Conservation (phyloP, 768 basidiomycete genomes). For the Rossbeevera mucosa region DNA sequence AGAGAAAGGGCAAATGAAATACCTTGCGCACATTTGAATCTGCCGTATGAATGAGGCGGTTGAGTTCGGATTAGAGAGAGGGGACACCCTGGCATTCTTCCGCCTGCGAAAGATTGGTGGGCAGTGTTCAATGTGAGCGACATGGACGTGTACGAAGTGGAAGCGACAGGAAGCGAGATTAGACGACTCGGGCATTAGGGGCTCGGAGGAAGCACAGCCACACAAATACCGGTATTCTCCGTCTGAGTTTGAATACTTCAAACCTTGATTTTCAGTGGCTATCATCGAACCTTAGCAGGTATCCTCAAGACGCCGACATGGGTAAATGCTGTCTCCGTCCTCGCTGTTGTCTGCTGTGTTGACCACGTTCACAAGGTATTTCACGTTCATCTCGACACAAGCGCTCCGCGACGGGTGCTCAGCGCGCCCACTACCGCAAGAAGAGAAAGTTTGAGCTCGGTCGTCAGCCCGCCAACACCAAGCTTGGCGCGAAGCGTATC, state of each 20-base stretch:
- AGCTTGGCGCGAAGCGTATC: constrained; percentile 91
- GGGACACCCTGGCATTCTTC: constrained; percentile 39
- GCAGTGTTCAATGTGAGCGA: constrained; percentile 30
- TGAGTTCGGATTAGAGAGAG: constrained; percentile 55
- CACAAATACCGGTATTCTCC: constrained; percentile 21
- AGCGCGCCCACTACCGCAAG: constrained; percentile 96
- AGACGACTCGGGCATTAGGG: constrained; percentile 13
- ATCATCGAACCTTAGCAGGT: constrained; percentile 51
- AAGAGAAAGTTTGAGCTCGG: constrained; percentile 99
- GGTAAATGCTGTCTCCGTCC: constrained; percentile 49
- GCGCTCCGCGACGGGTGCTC: constrained; percentile 88
- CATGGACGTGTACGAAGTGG: constrained; percentile 16
- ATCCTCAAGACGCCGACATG: constrained; percentile 77
- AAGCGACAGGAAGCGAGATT: constrained; percentile 25
- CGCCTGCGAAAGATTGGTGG: constrained; percentile 35
- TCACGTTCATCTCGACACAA: constrained; percentile 97
- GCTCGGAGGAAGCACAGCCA: constrained; percentile 25
- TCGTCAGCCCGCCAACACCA: constrained; percentile 96
- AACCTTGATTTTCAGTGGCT: constrained; percentile 37
- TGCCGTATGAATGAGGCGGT: constrained; percentile 56
- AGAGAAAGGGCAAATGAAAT: constrained; percentile 28
- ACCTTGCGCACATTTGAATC: constrained; percentile 60
- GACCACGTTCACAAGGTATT: constrained; percentile 64
- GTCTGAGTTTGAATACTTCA: constrained; percentile 27
- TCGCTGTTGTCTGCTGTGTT: too few species aligned